Percentiles rank a stretch among this genome's conserved stretches.
phyloP scores from a whole-genome alignment of 2,329 filamentous ascomycete species.

The Phoma herbarum region DNA sequence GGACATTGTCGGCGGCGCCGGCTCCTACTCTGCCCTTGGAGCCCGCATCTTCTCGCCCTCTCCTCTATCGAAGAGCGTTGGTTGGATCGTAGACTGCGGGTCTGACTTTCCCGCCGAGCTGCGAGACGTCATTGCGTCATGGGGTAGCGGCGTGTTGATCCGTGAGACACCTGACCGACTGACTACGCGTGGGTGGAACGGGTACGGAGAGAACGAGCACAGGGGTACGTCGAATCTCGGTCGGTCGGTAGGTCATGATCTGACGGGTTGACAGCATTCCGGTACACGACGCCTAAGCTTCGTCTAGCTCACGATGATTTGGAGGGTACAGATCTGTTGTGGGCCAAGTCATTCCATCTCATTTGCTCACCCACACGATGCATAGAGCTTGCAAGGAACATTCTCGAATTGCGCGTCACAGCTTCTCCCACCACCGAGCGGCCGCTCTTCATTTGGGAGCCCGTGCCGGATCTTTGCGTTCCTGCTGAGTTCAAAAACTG shows the following conservation, averaged over 20 bases:
- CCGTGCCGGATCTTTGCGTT: constrained; percentile 86
- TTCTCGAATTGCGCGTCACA: constrained; percentile 63
- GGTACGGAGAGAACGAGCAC: constrained; percentile 76
- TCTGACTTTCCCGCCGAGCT: constrained; percentile 81
- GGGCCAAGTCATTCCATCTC: constrained; percentile 82
- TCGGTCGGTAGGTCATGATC: not conserved
- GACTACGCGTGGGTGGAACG: constrained; percentile 93
- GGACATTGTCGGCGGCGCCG: constrained; percentile 87
- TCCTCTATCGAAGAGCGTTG: constrained; percentile 69
- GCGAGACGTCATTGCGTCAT: constrained; percentile 70
- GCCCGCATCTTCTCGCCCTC: constrained; percentile 86
- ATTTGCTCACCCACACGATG: constrained; percentile 84
- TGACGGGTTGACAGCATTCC: constrained; percentile 67
- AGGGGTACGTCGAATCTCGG: constrained; percentile 55
- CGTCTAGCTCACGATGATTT: constrained; percentile 79
- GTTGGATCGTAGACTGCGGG: constrained; percentile 91
- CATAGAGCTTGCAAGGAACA: constrained; percentile 76
- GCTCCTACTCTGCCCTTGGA: constrained; percentile 85
- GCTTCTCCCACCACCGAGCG: constrained; percentile 29
- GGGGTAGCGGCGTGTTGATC: constrained; percentile 78
- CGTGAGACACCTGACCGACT: constrained; percentile 71
- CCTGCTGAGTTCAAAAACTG: constrained; percentile 68
- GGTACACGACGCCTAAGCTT: constrained; percentile 86
- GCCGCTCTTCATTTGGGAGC: constrained; percentile 92
- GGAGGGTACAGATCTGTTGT: constrained; percentile 67